Percentiles rank a stretch among this genome's conserved stretches.
Evolutionary conservation across 106 monocot species (phyloP).

Genomic region (Dendrobium officinale): DNA sequence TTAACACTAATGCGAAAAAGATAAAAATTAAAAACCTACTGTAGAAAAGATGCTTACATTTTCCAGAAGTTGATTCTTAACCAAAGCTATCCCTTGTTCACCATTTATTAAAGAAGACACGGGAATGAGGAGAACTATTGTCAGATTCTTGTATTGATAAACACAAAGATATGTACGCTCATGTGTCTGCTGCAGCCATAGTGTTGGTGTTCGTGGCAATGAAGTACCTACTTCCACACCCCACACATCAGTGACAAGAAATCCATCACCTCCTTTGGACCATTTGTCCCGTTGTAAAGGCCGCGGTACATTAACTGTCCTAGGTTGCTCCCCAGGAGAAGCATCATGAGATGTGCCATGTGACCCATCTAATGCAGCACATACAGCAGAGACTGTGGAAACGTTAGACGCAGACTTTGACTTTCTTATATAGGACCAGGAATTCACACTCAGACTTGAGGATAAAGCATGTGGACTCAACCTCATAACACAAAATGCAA

Average conservation of each 20-base stretch:
- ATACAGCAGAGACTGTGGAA: conserved; percentile 22
- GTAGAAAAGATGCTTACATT: conserved; percentile 49
- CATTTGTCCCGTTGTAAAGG: conserved; percentile 76
- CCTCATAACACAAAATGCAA: conserved; percentile 71
- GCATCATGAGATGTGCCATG: conserved; percentile 37
- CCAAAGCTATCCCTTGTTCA: conserved; percentile 41
- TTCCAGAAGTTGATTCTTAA: conserved; percentile 80
- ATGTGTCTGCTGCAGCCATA: conserved; percentile 59
- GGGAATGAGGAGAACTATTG: conserved; percentile 76
- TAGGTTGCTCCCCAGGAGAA: conserved; percentile 34
- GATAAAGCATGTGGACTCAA: conserved; percentile 87
- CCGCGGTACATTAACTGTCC: conserved; percentile 30
- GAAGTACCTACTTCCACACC: conserved; percentile 37
- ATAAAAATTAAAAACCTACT: neutral
- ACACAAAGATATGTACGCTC: conserved; percentile 60
- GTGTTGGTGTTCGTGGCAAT: conserved; percentile 25
- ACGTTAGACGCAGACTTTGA: conserved; percentile 36
- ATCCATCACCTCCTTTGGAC: conserved; percentile 91
- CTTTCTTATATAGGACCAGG: conserved; percentile 82
- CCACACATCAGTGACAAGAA: conserved; percentile 48
- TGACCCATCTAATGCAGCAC: conserved; percentile 26
- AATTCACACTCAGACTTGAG: conserved; percentile 23
- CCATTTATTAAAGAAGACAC: conserved; percentile 57
- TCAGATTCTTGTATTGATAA: conserved; percentile 77
- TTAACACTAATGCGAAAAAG: neutral